Evolutionary conservation across 208 protist species (phyloP).

Genomic region (Leishmania mexicana): DNA sequence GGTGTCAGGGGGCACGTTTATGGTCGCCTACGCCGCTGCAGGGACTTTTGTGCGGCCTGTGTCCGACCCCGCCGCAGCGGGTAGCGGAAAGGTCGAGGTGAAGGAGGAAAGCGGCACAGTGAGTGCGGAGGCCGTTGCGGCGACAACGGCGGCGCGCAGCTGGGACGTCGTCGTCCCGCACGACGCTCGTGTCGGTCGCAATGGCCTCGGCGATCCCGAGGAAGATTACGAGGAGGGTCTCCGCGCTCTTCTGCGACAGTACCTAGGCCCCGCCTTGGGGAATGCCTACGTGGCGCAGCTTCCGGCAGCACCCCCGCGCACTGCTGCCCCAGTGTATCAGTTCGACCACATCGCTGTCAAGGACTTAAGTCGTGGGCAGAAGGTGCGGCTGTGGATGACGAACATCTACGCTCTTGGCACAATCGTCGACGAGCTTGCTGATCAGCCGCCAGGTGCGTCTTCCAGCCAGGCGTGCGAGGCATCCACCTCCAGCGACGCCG

Average conservation of each 20-base stretch:
- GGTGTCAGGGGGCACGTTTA: conserved; percentile 57
- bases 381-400: conserved; percentile 90
- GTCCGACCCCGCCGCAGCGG: neutral
- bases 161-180: conserved; percentile 85
- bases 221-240: conserved; percentile 59
- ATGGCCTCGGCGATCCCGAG: conserved; percentile 33
- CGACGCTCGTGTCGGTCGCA: conserved; percentile 47
- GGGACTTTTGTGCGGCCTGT: neutral
- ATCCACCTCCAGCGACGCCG: neutral
- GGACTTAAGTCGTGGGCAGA: conserved; percentile 51
- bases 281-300: conserved; percentile 43
- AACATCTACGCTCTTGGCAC: conserved; percentile 82
- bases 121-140: neutral
- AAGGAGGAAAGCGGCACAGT: neutral
- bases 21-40: conserved; percentile 50
- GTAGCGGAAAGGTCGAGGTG: conserved; percentile 1
- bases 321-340: conserved; percentile 25
- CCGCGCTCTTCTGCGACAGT: conserved; percentile 54
- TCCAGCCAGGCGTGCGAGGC: neutral
- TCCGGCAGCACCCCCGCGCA: conserved; percentile 44
- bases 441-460: conserved; percentile 2
- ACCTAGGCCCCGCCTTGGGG: conserved; percentile 50
- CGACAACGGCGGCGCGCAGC: neutral
- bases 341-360: conserved; percentile 45
- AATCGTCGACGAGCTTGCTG: conserved; percentile 30